Base-by-base conservation (phyloP, 2,329 filamentous ascomycete genomes). In the Pyricularia sp. region DNA sequence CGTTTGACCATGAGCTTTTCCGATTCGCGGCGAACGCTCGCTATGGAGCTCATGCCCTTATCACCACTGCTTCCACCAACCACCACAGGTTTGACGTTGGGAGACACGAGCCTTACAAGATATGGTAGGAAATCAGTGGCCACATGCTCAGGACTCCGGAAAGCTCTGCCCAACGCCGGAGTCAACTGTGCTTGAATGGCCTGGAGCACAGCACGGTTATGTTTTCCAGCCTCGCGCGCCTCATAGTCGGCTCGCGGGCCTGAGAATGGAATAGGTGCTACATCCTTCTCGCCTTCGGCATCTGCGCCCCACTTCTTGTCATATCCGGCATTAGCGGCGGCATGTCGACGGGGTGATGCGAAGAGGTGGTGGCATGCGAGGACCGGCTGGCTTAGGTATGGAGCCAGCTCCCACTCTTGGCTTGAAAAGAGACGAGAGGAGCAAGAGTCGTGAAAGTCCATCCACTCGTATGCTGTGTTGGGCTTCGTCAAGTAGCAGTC, bases 321-420 rank as follows among this genome's bases (percentile, higher is more conserved):
- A 65, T 78, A 79, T 44, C 73, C 74, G 62, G 74, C 66, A 66
- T 73, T 75, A 62, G 74, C 70, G 24, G 26, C 55, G 68, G 75
- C 71, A 70, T 80, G 80, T 65, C 81, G 81, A 44, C 82, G 82
- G 30, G 88, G 85, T 0, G 90, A 88, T 3, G 93, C 90, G 72
- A 99, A 99, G 13, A 99, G 82, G 72, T 91, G 82, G 73, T 99
- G 96, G 72, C 96, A 97, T 3, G 91, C 94, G 1, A 97, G 83
- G 19, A 94, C 84, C 0, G 93, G 88, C 69, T 94, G 90, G 70
- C 88, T 90, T 62, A 97, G 83, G 73, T 99, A 99, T 0, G 91
- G 88, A 0, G 84, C 85, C 19, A 99, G 79, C 75, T 99, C 94
- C 90, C 94, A 99, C 65, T 96, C 93, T 73, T 97, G 93, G 66